phyloP scores from a whole-genome alignment of 2,329 filamentous ascomycete species.

The Cytospora paraplurivora region DNA sequence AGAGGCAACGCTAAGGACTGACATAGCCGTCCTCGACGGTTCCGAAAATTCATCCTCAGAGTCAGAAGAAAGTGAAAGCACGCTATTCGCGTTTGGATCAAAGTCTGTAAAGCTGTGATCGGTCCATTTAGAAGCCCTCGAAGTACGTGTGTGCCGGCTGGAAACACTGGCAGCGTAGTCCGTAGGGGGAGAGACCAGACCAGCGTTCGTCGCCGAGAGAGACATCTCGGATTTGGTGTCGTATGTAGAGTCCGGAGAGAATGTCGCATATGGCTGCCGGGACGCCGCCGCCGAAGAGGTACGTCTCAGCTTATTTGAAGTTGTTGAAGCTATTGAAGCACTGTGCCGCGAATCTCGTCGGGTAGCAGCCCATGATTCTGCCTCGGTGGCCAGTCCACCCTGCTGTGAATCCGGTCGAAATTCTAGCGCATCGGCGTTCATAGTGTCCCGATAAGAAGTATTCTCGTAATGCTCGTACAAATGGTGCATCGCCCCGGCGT shows the following conservation, averaged over 20 bases:
- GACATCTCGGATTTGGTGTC: slow-evolving; percentile 36
- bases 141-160: slow-evolving; percentile 57
- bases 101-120: slow-evolving; percentile 51
- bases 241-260: slow-evolving; percentile 32
- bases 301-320: slow-evolving; percentile 11
- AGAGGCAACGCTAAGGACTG: slow-evolving; percentile 36
- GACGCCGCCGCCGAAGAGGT: slow-evolving; percentile 20
- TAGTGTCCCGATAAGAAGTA: slow-evolving; percentile 51
- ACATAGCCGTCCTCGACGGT: slow-evolving; percentile 39
- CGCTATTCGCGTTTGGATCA: slow-evolving; percentile 57
- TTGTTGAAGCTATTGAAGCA: slow-evolving; percentile 2
- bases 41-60: slow-evolving; percentile 51
- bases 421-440: slow-evolving; percentile 33
- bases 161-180: slow-evolving; percentile 56
- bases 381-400: slow-evolving; percentile 1
- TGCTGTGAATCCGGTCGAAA: neutral
- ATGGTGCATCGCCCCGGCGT: slow-evolving; percentile 48
- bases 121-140: slow-evolving; percentile 54
- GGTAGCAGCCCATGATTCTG: slow-evolving; percentile 1
- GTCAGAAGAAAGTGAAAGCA: slow-evolving; percentile 60
- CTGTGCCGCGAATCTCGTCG: slow-evolving; percentile 19
- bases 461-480: slow-evolving; percentile 63
- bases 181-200: slow-evolving; percentile 36
- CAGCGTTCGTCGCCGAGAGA: slow-evolving; percentile 34
- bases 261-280: slow-evolving; percentile 17